A percentile compares a stretch with the other conserved stretches of the same genome.
Evolutionary conservation across 805 yeast species (phyloP).

Genomic region (Ascoidea tarda): DNA sequence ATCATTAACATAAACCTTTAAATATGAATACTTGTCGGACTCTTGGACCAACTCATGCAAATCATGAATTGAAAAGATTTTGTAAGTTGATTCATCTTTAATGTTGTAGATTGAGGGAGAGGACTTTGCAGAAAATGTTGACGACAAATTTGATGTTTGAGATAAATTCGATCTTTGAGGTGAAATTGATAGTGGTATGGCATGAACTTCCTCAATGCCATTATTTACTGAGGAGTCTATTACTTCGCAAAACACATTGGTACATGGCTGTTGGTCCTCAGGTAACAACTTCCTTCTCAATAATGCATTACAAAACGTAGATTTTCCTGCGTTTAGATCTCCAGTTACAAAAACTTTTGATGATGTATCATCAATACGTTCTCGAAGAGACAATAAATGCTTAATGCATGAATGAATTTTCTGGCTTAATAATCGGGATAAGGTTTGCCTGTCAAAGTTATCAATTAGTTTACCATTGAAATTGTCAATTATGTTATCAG

Average conservation of each 20-base stretch:
- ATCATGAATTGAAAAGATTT: constrained; percentile 34
- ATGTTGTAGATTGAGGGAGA: constrained; percentile 25
- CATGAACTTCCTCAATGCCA: constrained; percentile 84
- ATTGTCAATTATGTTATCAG: constrained; percentile 20
- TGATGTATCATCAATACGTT: constrained; percentile 78
- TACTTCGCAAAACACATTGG: constrained; percentile 92
- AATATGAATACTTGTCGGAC: constrained; percentile 53
- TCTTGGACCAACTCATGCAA: constrained; percentile 61
- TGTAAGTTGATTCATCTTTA: constrained; percentile 53
- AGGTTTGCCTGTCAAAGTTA: constrained; percentile 49
- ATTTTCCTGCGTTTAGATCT: constrained; percentile 91
- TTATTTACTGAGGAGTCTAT: constrained; percentile 68
- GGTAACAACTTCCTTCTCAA: constrained; percentile 70
- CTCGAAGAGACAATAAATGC: constrained; percentile 60
- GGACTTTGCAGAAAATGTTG: too few species aligned
- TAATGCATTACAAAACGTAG: constrained; percentile 88
- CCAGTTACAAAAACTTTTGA: constrained; percentile 96
- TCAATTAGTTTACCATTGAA: constrained; percentile 29
- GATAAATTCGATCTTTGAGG: constrained; percentile 1
- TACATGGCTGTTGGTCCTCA: constrained; percentile 96
- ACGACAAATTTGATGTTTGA: neutral
- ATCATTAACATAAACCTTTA: constrained; percentile 77
- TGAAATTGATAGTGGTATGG: constrained; percentile 42
- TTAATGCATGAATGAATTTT: constrained; percentile 50
- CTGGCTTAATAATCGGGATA: constrained; percentile 55